Conservation (phyloP, 2,329 filamentous ascomycete species). For the Fusarium sp. region DNA sequence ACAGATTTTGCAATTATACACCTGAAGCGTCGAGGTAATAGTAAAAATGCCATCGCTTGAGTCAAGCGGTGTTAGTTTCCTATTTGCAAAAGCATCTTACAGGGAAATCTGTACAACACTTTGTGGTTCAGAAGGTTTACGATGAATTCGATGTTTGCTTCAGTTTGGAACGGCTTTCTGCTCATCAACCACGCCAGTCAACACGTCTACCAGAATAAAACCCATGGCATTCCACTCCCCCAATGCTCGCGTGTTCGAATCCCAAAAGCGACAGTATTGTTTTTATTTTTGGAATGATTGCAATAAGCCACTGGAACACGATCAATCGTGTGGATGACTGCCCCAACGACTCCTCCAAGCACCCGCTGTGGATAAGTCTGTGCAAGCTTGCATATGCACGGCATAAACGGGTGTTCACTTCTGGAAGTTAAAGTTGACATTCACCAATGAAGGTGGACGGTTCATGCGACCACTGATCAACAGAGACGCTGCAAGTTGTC, state of each 20-base stretch:
- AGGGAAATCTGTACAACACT: neutral
- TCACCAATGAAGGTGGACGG: neutral
- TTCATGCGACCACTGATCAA: constrained; percentile 3
- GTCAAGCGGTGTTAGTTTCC: no score
- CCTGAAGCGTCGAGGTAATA: no score
- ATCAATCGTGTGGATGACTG: neutral
- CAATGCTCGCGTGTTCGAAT: neutral
- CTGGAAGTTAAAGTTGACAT: neutral
- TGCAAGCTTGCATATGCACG: constrained; percentile 4
- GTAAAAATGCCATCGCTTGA: neutral
- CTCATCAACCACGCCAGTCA: neutral
- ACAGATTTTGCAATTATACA: neutral
- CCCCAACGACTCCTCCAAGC: neutral
- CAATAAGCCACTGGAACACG: neutral
- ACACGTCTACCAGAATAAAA: fast-evolving
- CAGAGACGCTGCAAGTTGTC: neutral
- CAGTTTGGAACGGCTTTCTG: no score
- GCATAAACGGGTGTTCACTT: neutral
- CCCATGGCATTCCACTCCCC: fast-evolving
- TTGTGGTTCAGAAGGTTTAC: neutral
- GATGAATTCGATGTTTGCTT: neutral
- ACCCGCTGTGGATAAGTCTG: neutral
- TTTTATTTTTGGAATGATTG: neutral
- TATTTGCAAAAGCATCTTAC: fast-evolving
- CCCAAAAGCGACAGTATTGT: fast-evolving